Evolutionary conservation across 345 rosid species (phyloP), one percentile per base, ranked within the genome.

Genomic region (Pistacia atlantica): DNA sequence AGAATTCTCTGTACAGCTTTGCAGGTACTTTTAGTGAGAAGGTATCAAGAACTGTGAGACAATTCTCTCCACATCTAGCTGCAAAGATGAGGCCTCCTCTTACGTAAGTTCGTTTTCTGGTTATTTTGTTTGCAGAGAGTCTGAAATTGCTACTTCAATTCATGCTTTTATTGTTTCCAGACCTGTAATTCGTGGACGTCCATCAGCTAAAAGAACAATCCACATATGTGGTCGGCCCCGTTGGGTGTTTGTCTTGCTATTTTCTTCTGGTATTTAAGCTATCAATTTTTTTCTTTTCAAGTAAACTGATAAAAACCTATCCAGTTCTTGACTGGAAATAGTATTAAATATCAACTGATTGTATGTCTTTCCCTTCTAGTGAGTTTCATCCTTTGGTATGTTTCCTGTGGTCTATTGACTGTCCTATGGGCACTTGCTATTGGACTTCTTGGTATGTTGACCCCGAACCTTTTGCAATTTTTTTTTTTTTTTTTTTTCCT

Each of bases 41-140:
- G 79, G 94, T 87, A 5, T 91, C 89, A 20, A 92, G 97, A 86
- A 94, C 93, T 45, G 84, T 89, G 64, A 90, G 99, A 81, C 93
- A 86, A 80, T 87, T 94, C 84, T 96, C 97, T 81, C 99, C 99
- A 69, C 98, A 87, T 67, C 80, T 96, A 82, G 99, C 99, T 55
- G 98, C 95, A 31, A 96, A 93, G 85, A 87, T 93, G 98, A 90
- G 98, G 79, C 98, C 97, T 80, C 90, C 97, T 18, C 91, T 87
- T 71, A 89, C 92, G 97, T 94, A 82, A 80, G 88, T 81, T 64
- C 46, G 8, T 42, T 60, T 73, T 45, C 74, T 33, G 54, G 56
- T 79, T 76, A 14, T 3, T 45, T 20, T n/a, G 18, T 49, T 9
- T 22, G 49, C 56, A 10, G 57, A 56, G 42, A 14, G 31, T 64